Evolutionary conservation across 1,139 yeast species (phyloP).

Genomic region (Geotrichum fermentans): DNA sequence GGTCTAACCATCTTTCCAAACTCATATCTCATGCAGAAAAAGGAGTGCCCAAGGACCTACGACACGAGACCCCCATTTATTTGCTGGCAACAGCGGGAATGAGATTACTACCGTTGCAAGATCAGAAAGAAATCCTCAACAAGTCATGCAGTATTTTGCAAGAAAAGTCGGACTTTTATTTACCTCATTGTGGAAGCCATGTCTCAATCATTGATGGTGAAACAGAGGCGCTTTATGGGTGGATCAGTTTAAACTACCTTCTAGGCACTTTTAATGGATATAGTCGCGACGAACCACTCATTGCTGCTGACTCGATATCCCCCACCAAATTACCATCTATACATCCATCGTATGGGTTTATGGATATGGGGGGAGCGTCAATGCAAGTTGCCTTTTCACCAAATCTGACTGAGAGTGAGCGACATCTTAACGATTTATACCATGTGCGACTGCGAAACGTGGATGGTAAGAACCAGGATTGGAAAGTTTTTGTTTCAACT

Average conservation of each 20-base stretch:
- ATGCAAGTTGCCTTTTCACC: slow-evolving; percentile 78
- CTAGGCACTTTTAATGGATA: slow-evolving; percentile 46
- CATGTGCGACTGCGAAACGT: slow-evolving; percentile 46
- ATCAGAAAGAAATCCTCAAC: slow-evolving; percentile 50
- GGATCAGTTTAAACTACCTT: slow-evolving; percentile 70
- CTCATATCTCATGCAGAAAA: slow-evolving; percentile 52
- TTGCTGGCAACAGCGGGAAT: slow-evolving; percentile 84
- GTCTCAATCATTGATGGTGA: slow-evolving; percentile 69
- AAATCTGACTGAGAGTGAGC: slow-evolving; percentile 48
- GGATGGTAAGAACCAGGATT: slow-evolving; percentile 39
- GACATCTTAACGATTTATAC: slow-evolving; percentile 54
- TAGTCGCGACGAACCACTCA: slow-evolving; percentile 1
- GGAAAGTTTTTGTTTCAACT: slow-evolving; percentile 61
- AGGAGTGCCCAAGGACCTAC: slow-evolving; percentile 62
- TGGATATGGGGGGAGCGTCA: slow-evolving; percentile 84
- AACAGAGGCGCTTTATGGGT: slow-evolving; percentile 72
- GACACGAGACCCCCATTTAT: slow-evolving; percentile 66
- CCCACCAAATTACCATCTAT: slow-evolving; percentile 35
- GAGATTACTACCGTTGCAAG: slow-evolving; percentile 57
- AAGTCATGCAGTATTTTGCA: slow-evolving; percentile 51
- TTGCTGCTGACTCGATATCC: slow-evolving; percentile 14
- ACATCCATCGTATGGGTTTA: slow-evolving; percentile 56
- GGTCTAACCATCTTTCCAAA: slow-evolving; percentile 54
- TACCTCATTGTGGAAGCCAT: slow-evolving; percentile 49
- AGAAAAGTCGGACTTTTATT: slow-evolving; percentile 49